phyloP scores from a whole-genome alignment of 768 basidiomycete species.

The Dendrothele bispora region DNA sequence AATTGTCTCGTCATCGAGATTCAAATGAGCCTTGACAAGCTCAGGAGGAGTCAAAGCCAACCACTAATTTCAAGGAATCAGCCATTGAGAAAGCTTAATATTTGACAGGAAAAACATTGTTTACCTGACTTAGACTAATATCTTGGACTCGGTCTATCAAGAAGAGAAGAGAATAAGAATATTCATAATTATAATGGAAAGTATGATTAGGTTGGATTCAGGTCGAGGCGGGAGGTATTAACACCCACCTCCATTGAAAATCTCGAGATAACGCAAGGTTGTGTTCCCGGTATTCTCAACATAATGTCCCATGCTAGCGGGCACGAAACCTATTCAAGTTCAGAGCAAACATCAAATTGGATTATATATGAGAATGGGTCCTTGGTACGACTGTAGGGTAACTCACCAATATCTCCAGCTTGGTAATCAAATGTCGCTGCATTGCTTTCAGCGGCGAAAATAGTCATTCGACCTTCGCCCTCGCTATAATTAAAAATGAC shows the following conservation, averaged over 20 bases:
- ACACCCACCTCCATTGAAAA: neutral
- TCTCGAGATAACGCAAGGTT: neutral
- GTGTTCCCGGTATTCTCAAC: neutral
- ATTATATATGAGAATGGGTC: neutral
- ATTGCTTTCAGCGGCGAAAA: constrained; percentile 53
- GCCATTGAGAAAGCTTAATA: neutral
- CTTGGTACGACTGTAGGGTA: neutral
- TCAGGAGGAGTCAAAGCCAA: constrained; percentile 41
- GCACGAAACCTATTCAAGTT: too few relatives aligned
- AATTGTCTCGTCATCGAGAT: constrained; percentile 34
- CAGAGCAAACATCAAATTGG: constrained; percentile 4
- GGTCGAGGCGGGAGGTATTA: too few relatives aligned
- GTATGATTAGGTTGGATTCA: constrained; percentile 13
- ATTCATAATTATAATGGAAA: neutral
- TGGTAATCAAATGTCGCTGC: constrained; percentile 39
- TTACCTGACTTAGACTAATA: constrained; percentile 46
- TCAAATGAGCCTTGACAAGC: constrained; percentile 41
- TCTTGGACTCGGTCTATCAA: constrained; percentile 19
- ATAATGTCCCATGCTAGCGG: constrained; percentile 29
- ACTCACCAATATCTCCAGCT: constrained; percentile 58
- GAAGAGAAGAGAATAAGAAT: neutral
- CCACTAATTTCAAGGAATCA: constrained; percentile 27
- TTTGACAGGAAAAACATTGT: too few relatives aligned
- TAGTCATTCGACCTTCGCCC: constrained; percentile 52
- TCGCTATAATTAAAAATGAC: too few relatives aligned